Conservation (phyloP, 2,329 filamentous ascomycete genomes). For the Neofusicoccum ribis region DNA sequence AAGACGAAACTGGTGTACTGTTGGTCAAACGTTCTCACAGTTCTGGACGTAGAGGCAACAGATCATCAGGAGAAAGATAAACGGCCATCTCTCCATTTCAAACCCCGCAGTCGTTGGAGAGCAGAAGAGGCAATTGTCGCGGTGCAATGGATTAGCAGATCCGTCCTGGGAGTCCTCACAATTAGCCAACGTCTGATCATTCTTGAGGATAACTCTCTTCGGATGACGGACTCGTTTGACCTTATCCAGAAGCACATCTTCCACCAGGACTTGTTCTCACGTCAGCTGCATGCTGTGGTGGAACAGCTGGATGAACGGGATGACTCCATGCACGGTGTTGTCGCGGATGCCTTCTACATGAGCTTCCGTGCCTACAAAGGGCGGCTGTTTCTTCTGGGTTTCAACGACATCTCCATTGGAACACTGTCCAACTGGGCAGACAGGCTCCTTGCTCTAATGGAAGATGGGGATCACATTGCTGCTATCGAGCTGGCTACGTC, state of each 20-base stretch:
- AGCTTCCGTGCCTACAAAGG: conserved; percentile 96
- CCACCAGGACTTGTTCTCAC: conserved; percentile 85
- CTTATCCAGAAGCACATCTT: conserved; percentile 90
- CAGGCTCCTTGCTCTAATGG: conserved; percentile 88
- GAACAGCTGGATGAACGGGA: conserved; percentile 88
- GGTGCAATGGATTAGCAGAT: conserved; percentile 94
- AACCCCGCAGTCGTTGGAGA: conserved; percentile 82
- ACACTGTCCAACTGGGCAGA: conserved; percentile 97
- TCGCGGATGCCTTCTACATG: conserved; percentile 97
- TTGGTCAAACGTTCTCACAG: conserved; percentile 96
- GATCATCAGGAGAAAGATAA: conserved; percentile 69
- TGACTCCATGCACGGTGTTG: conserved; percentile 86
- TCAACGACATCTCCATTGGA: conserved; percentile 88
- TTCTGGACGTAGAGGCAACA: conserved; percentile 82
- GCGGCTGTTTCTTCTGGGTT: conserved; percentile 86
- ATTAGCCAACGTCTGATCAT: conserved; percentile 93
- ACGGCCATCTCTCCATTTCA: conserved; percentile 76
- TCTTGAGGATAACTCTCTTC: conserved; percentile 83
- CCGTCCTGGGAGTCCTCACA: conserved; percentile 86
- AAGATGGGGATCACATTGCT: conserved; percentile 91
- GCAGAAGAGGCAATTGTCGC: conserved; percentile 94
- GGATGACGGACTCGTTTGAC: conserved; percentile 93
- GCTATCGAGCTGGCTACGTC: conserved; percentile 88
- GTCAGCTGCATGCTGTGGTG: conserved; percentile 79
- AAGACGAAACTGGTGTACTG: conserved; percentile 92